Conservation (phyloP, 495 filamentous ascomycete genomes). For the Penicillium coprophilum region DNA sequence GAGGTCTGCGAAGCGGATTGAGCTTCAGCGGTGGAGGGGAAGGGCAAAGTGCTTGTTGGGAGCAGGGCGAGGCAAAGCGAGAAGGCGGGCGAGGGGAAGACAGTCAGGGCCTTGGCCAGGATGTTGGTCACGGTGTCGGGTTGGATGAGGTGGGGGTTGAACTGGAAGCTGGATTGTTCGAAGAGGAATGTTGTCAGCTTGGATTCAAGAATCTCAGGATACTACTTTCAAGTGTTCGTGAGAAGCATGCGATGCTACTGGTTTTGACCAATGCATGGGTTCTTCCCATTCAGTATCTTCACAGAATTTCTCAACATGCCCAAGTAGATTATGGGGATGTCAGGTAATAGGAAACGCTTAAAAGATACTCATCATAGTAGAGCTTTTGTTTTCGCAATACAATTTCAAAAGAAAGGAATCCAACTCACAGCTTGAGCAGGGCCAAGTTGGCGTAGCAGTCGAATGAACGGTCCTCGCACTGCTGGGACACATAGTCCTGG, state of each 20-base stretch:
- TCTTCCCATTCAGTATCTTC: slow-evolving; percentile 33
- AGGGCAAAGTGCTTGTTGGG: slow-evolving; percentile 68
- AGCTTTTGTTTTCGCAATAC: neutral
- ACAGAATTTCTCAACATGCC: slow-evolving; percentile 36
- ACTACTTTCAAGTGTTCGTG: neutral
- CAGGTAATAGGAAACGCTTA: slow-evolving; percentile 99
- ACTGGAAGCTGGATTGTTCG: slow-evolving; percentile 76
- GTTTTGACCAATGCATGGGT: slow-evolving; percentile 10
- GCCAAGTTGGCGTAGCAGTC: slow-evolving; percentile 97
- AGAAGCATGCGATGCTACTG: neutral
- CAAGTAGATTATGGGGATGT: slow-evolving; percentile 39
- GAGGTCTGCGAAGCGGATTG: slow-evolving; percentile 64
- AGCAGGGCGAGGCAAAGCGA: slow-evolving; percentile 90
- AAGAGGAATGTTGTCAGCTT: slow-evolving; percentile 11
- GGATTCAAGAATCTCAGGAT: slow-evolving; percentile 4
- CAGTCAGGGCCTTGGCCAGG: slow-evolving; percentile 94
- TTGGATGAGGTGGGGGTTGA: slow-evolving; percentile 97
- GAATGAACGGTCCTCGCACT: slow-evolving; percentile 92
- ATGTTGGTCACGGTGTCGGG: slow-evolving; percentile 97
- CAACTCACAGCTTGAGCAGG: slow-evolving; percentile 92
- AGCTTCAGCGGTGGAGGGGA: slow-evolving; percentile 53
- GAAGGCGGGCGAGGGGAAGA: slow-evolving; percentile 97
- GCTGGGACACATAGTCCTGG: slow-evolving; percentile 90
- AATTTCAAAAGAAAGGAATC: slow-evolving; percentile 13
- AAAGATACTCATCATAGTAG: slow-evolving; percentile 4